A percentile compares a stretch with the other conserved stretches of the same genome.
These are phyloP conservation scores for Eimeria maxima DNA, from an alignment of 169 alveolate genomes.

Conservation along the genomic window DNA sequence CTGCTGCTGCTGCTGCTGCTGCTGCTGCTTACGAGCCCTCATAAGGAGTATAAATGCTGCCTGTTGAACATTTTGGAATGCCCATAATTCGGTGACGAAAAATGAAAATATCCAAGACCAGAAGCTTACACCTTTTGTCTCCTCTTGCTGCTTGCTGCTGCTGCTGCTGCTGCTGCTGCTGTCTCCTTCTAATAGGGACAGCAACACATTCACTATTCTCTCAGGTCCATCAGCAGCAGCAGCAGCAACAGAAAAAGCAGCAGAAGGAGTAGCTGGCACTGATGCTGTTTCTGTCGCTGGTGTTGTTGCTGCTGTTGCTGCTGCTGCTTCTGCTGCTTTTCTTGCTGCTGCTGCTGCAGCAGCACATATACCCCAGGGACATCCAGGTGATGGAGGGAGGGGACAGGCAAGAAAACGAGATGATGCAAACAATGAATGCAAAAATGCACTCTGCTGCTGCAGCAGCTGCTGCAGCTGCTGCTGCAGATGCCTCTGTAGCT, in stretches of 20 bases:
- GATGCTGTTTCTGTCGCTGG: not conserved
- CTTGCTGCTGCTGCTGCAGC: not conserved
- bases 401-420: conserved; percentile 29
- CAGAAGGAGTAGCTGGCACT: not conserved
- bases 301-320: not conserved
- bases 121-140: not conserved
- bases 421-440: conserved; percentile 44
- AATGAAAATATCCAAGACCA: conserved; percentile 33
- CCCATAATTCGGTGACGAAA: conserved; percentile 1
- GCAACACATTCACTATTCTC: not conserved
- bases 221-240: not conserved
- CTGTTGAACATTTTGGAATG: conserved; percentile 50
- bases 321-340: not conserved
- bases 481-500: conserved; percentile 15
- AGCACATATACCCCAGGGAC: conserved; percentile 1
- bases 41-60: conserved; percentile 18
- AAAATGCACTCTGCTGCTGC: conserved; percentile 33
- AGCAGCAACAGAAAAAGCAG: not conserved
- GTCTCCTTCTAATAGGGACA: not conserved
- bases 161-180: too few species aligned
- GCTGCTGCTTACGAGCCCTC: conserved; percentile 31
- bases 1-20: conserved; percentile 66
- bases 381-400: not conserved
- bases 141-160: too few species aligned
- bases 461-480: conserved; percentile 67